Base-by-base conservation (phyloP, 2,329 filamentous ascomycete genomes). In the Aureobasidium leucospermi region DNA sequence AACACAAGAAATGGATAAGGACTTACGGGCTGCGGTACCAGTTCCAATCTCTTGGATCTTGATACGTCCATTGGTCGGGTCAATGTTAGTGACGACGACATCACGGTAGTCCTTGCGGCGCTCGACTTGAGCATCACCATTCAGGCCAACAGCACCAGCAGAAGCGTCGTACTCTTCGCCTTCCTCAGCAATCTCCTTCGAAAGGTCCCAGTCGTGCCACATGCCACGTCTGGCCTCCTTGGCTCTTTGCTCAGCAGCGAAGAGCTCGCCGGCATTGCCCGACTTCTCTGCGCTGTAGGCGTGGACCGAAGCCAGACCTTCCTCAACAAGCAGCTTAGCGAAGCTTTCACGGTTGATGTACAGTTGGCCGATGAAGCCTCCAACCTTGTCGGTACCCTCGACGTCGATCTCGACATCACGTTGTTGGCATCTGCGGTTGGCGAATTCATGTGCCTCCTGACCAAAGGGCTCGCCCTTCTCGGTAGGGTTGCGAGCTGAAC, bases 301-400 rank as follows among this genome's bases (percentile, higher is more conserved):
- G 72, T 97, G 93, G 15, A 99, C 93, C 19, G 87, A 87, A 15
- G 94, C 93, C 32, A 96, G 81, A 63, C 94, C 94, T 75, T 99
- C 94, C 74, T 97, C 94, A 1, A 99, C 85, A 1, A 99, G 82
- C 2, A 90, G 74, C 79, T 96, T 96, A 68, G 92, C 90, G 70
- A 99, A 96, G 78, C 89, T 97, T 76, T 97, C 93, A 57, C 92
- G 89, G 79, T 91, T 93, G 72, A 99, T 84, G 73, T 91, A 96
- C 28, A 99, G 81, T 13, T 90, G 89, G 59, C 94, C 94, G 66
- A 99, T 97, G 79, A 99, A 99, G 39, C 94, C 94, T 67, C 94
- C 94, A 29, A 94, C 87, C 80, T 96, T 97, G 80, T 99, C 94
- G 66, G 90, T 89, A 68, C 92, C 91, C 72, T 96, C 86, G 19